These are phyloP conservation scores for Talaromyces sp. DNA, from an alignment of 2,329 filamentous ascomycete genomes.

Conservation along the genomic window DNA sequence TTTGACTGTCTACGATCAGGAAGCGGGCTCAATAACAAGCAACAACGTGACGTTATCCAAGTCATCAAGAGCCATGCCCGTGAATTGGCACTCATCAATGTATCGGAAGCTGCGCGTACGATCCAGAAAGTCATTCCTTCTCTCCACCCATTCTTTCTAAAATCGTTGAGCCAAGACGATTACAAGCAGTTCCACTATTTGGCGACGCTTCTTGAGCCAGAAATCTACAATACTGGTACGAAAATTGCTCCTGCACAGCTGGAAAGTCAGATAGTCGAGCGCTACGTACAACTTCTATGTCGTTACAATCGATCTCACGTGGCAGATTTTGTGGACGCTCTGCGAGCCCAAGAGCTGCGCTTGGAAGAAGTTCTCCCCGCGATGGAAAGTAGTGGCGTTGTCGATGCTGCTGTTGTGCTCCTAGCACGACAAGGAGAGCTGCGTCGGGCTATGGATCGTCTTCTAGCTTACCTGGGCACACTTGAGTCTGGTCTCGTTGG, in stretches of 20 bases:
- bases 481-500: conserved; percentile 74
- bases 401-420: conserved; percentile 88
- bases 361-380: conserved; percentile 76
- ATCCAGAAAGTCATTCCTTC: conserved; percentile 58
- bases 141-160: conserved; percentile 62
- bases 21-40: conserved; percentile 60
- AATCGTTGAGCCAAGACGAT: conserved; percentile 55
- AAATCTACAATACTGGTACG: conserved; percentile 31
- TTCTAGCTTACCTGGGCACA: conserved; percentile 73
- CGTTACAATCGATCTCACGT: conserved; percentile 76
- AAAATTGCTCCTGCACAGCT: conserved; percentile 23
- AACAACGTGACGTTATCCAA: conserved; percentile 64
- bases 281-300: conserved; percentile 89
- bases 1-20: conserved; percentile 64
- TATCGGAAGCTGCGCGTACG: conserved; percentile 59
- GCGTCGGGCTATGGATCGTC: conserved; percentile 73
- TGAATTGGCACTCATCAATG: conserved; percentile 63
- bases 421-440: conserved; percentile 85
- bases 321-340: conserved; percentile 71
- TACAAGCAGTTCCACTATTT: conserved; percentile 73
- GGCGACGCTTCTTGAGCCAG: conserved; percentile 66
- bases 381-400: conserved; percentile 82
- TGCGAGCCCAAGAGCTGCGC: conserved; percentile 71
- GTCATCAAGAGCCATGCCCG: conserved; percentile 62
- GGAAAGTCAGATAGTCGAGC: conserved; percentile 65